Base-by-base conservation (phyloP, 345 rosid genomes). In the Firmiana major region DNA sequence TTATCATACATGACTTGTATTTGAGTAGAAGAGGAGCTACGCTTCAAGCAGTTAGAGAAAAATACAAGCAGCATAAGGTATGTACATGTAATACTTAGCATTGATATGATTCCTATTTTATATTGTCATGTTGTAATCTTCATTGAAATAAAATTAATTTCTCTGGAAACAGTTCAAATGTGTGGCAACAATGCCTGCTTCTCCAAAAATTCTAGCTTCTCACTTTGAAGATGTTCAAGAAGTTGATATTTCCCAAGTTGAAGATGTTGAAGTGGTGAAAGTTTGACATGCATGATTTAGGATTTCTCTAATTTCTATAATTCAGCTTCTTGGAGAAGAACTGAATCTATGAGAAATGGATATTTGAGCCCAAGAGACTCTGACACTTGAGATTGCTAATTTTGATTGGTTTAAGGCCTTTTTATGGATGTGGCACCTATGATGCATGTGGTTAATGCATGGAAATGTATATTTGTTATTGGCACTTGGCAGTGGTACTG, bases 1-100 rank as follows among this genome's bases (percentile, higher is more conserved):
- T 84, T 28, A 83, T 85, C 71, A 38, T 91, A 65, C 93, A 87
- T 75, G 90, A 89, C 76, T 80, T 93, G 66, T 88, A 85, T 74
- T 79, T 88, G 54, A 79, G 94, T 59, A 83, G 88, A 84, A 87
- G 87, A 81, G 92, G 89, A 36, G 84, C 79, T 43, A 79, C 85
- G 31, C 78, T 90, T 57, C 86, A 77, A 65, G 89, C 95, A 64
- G 85, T 92, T 10, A 85, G 97, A 82, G 93, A 89, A 46, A 91
- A 93, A 77, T 93, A 91, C 85, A 91, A 86, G 83, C 89, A 81
- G 58, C 92, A 88, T 42, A 87, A 88, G 94, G 97, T 89, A 75
- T 49, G 7, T 24, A 6, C 16, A 12, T 22, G 22, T 10, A 45
- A 43, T 49, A 1, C 22, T 16, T 6, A n/a, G 11, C 17, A 28